Base-by-base conservation (phyloP, 176 grass and related monocot species). In the Oryza rufipogon region DNA sequence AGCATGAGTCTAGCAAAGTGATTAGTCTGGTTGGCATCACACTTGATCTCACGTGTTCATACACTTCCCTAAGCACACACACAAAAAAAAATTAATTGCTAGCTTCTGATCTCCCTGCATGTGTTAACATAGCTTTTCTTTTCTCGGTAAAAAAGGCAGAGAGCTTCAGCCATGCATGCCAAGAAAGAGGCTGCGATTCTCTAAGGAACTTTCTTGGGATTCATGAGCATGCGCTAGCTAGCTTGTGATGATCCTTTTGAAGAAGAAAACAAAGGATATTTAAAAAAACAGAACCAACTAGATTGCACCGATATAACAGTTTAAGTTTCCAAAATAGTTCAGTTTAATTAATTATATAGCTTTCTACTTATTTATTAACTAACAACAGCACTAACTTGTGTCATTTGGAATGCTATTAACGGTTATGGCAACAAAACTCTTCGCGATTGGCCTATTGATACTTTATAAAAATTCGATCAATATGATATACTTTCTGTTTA, bases 201-300 rank as follows among this genome's bases (percentile, higher is more conserved):
- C 86, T 66, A 48, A 58, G 28, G 74, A 91, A 83, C 90, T 87
- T 90, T 89, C 84, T 87, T 56, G 83, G 84, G 86, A 92, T 92
- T 90, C 83, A 87, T 89, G 89, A 88, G 92, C 87, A 82, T 94
- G 73, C 80, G 83, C 58, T 63, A 22, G 83, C 67, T 88, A 36
- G 48, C 48, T 75, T 63, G 26, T 78, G 60, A 38, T 60, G n/a
- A 74, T 64, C 66, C 13, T 74, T 70, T 87, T 71, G 41, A 20
- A 76, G 22, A 7, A 47, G 25, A 20, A 76, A 45, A 71, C 13
- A 52, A 22, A 61, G 2, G 58, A 63, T 63, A 63, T 63, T 32
- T 2, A 28, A 17, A 69, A 56, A 44, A 41, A 19, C 52, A 0
- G 26, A 77, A 16, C 51, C 41, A 19, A 10, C 79, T 68, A 34